These are phyloP conservation scores for Sclerotinia nivalis DNA, from an alignment of 2,329 filamentous ascomycete species.

Conservation along the genomic window DNA sequence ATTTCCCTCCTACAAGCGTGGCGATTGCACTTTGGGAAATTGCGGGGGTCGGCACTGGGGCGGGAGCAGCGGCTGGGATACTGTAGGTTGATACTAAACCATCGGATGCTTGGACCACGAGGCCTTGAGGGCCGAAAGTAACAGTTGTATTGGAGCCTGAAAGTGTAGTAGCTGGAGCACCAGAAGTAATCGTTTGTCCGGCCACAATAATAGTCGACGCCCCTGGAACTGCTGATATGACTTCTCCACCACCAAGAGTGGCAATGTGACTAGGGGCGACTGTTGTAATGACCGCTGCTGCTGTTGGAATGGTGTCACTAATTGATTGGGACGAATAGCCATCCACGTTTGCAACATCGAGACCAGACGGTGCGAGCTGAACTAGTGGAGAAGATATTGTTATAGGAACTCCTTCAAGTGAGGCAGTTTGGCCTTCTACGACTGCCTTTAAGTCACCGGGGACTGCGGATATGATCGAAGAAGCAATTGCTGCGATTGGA, in stretches of 20 bases:
- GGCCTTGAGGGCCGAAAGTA: conserved; percentile 22
- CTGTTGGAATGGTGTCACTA: not conserved
- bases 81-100: conserved; percentile 23
- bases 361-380: conserved; percentile 9
- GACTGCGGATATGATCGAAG: conserved; percentile 25
- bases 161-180: conserved; percentile 26
- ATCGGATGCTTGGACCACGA: conserved; percentile 28
- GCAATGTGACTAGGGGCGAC: not conserved
- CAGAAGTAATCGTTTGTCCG: conserved; percentile 26
- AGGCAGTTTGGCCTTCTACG: conserved; percentile 25
- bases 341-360: not conserved
- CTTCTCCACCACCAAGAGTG: conserved; percentile 22
- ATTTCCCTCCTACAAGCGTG: conserved; percentile 2
- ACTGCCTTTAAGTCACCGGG: conserved; percentile 27
- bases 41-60: not conserved
- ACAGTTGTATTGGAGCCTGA: conserved; percentile 22
- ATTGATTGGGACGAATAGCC: not conserved
- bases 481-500: conserved; percentile 30
- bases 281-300: not conserved
- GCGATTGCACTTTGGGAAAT: not conserved
- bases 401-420: not conserved
- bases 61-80: conserved; percentile 9
- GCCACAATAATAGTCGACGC: conserved; percentile 26
- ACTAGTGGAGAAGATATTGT: conserved; percentile 12
- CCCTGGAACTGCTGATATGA: conserved; percentile 27